Percentiles rank a stretch among this genome's conserved stretches.
These are phyloP conservation scores for Schoenoplectus tabernaemontani DNA, from an alignment of 202 grass and related monocot species.

Conservation along the genomic window DNA sequence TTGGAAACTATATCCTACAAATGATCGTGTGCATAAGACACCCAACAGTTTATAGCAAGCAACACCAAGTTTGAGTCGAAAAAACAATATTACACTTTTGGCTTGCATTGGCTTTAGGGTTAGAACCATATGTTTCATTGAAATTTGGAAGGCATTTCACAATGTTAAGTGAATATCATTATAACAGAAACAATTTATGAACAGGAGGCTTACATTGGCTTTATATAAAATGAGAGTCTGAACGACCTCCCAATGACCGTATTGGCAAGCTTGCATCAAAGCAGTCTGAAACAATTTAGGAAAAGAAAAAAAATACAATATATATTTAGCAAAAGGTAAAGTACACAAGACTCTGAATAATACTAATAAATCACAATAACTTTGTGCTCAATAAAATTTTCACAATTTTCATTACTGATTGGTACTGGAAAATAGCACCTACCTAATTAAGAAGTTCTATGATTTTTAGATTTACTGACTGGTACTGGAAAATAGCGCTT, in stretches of 20 bases:
- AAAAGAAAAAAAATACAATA: neutral
- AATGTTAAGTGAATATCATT: neutral
- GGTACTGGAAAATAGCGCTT: neutral
- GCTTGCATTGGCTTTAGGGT: neutral
- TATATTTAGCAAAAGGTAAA: neutral
- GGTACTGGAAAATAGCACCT: neutral
- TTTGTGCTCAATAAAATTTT: neutral
- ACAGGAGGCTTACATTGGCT: slow-evolving; percentile 59
- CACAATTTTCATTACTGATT: neutral
- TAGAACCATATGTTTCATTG: neutral
- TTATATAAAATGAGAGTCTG: slow-evolving; percentile 81
- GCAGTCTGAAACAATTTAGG: slow-evolving; percentile 45
- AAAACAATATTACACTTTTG: neutral
- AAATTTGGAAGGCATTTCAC: neutral
- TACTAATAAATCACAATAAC: neutral
- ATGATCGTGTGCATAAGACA: neutral
- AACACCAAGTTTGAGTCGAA: slow-evolving; percentile 3
- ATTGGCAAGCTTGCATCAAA: slow-evolving; percentile 96
- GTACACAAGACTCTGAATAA: neutral
- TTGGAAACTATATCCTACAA: neutral
- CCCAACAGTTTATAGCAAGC: neutral
- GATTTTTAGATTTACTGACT: neutral
- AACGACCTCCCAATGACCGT: slow-evolving; percentile 95
- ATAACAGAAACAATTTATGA: neutral
- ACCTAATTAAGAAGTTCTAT: neutral